phyloP scores from a whole-genome alignment of 495 filamentous ascomycete species.

The Hypoxylon fragiforme region DNA sequence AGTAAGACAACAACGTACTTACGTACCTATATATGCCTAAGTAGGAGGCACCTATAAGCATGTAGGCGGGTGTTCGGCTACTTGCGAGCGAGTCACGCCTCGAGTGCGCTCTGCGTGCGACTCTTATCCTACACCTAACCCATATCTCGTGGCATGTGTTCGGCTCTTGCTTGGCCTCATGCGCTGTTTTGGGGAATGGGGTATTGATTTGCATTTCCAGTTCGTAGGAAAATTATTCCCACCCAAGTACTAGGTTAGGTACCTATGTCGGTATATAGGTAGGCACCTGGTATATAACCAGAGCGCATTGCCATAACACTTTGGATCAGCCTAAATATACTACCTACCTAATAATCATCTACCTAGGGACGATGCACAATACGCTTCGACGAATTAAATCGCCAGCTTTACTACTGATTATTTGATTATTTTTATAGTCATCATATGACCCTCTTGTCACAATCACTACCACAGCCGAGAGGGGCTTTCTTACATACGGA shows the following conservation, averaged over 20 bases:
- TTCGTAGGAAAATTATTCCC: too few relatives aligned
- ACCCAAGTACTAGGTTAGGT: too few relatives aligned
- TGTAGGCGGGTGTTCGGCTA: slow-evolving; percentile 19
- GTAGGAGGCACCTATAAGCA: too few relatives aligned
- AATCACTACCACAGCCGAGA: too few relatives aligned
- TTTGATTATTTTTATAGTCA: too few relatives aligned
- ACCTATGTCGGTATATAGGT: too few relatives aligned
- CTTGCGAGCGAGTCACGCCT: slow-evolving; percentile 24
- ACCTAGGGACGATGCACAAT: neutral
- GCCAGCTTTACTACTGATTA: neutral
- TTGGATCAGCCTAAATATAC: slow-evolving; percentile 30
- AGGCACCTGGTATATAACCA: slow-evolving; percentile 25
- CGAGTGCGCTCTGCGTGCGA: slow-evolving; percentile 17
- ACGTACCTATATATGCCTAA: too few relatives aligned
- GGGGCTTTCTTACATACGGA: too few relatives aligned
- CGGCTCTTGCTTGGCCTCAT: slow-evolving; percentile 11
- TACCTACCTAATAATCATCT: slow-evolving; percentile 10
- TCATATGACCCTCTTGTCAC: too few relatives aligned
- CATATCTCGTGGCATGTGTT: slow-evolving; percentile 15
- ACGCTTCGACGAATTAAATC: slow-evolving; percentile 1
- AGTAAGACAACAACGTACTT: too few relatives aligned
- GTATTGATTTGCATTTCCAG: slow-evolving; percentile 17
- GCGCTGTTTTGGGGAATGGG: neutral
- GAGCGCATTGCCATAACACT: slow-evolving; percentile 18
- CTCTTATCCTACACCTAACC: slow-evolving; percentile 27